Evolutionary conservation across 2,329 filamentous ascomycete species (phyloP), one percentile per base, ranked within the genome.

Genomic region (Apiospora saccharicola): DNA sequence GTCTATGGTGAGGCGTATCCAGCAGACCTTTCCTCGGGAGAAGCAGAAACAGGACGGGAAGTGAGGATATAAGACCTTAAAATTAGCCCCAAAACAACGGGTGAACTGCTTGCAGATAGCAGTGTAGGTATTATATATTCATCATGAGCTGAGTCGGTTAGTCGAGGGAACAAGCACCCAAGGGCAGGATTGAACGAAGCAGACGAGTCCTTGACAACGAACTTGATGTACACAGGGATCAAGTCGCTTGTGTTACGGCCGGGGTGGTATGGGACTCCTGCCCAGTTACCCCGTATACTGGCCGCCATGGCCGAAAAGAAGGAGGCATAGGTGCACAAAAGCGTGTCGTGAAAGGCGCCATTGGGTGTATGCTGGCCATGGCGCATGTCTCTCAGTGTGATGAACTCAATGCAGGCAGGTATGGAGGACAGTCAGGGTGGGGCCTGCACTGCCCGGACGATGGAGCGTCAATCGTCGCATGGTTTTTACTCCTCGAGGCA

Each of bases 391-490:
- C 57, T 64, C 57, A 41, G 2, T 64, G 19, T 64, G 34, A 64
- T 64, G 57, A 64, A 41, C 57, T 64, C 34, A 64, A 64, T 64
- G 57, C 57, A 37, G 19, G 7, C 34, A 64, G 34, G 57, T 19
- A n/a, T 8, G 19, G 57, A 64, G 22, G 34, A 41, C 57, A 41
- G 57, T 22, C 57, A 64, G 57, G 34, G 57, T 64, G 57, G 57
- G 57, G 57, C 57, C 57, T 64, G 57, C 57, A 64, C 57, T 64
- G 57, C 57, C 57, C 57, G 34, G 57, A 64, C 30, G 57, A 64
- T 64, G 57, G 57, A 64, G 57, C 57, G 57, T 64, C 30, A 64
- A 14, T n/a, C 57, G 57, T 64, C 57, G 57, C 57, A 64, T 64
- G 57, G 57, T 64, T 41, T 41, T 64, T 64, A 10, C 2, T 41